A percentile compares a stretch with the other conserved stretches of the same genome.
These are phyloP conservation scores for Microdochium trichocladiopsis DNA, from an alignment of 2,329 filamentous ascomycete species.

Conservation along the genomic window DNA sequence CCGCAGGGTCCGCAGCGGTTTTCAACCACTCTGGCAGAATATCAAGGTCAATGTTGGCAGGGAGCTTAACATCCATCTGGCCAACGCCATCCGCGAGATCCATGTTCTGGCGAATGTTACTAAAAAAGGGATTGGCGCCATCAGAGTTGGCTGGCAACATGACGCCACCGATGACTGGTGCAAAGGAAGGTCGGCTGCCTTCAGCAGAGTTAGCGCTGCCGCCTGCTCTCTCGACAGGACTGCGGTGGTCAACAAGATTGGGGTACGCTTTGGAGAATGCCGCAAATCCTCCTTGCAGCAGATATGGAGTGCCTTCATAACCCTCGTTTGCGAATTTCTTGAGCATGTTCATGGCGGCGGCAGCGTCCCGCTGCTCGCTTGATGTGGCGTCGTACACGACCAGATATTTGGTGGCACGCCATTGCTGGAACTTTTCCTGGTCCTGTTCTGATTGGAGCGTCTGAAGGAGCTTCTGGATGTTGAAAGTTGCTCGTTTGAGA, in stretches of 20 bases:
- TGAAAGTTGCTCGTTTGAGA: slow-evolving; percentile 84
- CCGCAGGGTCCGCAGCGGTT: slow-evolving; percentile 54
- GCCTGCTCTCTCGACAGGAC: slow-evolving; percentile 42
- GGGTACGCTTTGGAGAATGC: slow-evolving; percentile 65
- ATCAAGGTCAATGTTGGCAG: slow-evolving; percentile 35
- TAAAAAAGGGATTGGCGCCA: slow-evolving; percentile 82
- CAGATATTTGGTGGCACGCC: slow-evolving; percentile 68
- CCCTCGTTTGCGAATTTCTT: slow-evolving; percentile 89
- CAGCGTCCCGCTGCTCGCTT: slow-evolving; percentile 70
- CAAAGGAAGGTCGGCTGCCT: slow-evolving; percentile 38
- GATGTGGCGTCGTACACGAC: slow-evolving; percentile 83
- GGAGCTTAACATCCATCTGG: slow-evolving; percentile 56
- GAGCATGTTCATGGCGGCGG: slow-evolving; percentile 75
- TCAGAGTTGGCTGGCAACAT: slow-evolving; percentile 65
- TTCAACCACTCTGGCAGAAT: slow-evolving; percentile 72
- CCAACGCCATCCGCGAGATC: slow-evolving; percentile 91
- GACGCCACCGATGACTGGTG: slow-evolving; percentile 85
- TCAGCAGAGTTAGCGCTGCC: slow-evolving; percentile 35
- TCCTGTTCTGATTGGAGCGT: slow-evolving; percentile 72
- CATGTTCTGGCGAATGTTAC: slow-evolving; percentile 94
- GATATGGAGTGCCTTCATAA: slow-evolving; percentile 65
- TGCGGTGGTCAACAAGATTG: slow-evolving; percentile 49
- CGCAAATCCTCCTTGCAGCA: slow-evolving; percentile 76
- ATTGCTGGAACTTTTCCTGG: slow-evolving; percentile 66
- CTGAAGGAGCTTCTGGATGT: slow-evolving; percentile 77